These are phyloP conservation scores for Neospora caninum DNA, from an alignment of 169 alveolate genomes.

Conservation along the genomic window DNA sequence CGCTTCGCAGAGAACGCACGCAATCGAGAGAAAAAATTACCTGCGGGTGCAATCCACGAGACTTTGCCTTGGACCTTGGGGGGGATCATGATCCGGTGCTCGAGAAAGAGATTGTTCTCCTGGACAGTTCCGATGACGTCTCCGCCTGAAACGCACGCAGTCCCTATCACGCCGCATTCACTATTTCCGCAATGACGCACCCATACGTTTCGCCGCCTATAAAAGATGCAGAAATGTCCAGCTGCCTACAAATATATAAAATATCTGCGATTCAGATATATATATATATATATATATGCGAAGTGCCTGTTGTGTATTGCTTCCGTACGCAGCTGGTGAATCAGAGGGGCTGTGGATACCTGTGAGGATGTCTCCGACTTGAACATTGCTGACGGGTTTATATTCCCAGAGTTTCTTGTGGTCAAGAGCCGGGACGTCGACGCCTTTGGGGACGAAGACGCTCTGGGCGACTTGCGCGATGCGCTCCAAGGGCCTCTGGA, in stretches of 20 bases:
- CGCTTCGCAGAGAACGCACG: background rate
- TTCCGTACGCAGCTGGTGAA: no score
- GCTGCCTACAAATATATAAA: background rate
- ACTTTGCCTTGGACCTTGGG: constrained; percentile 97
- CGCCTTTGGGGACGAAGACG: constrained; percentile 96
- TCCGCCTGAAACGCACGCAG: constrained; percentile 79
- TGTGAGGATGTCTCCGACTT: constrained; percentile 92
- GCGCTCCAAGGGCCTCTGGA: constrained; percentile 96
- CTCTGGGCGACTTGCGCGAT: constrained; percentile 90
- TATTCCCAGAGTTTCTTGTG: constrained; percentile 92
- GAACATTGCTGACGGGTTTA: constrained; percentile 86
- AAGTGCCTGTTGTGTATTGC: no score
- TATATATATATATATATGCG: background rate
- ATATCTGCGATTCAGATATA: background rate
- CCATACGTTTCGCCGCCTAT: constrained; percentile 95
- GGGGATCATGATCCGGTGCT: constrained; percentile 96
- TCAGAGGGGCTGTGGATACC: constrained; percentile 73
- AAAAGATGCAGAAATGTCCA: background rate
- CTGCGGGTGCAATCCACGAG: constrained; percentile 94
- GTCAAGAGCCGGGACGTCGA: constrained; percentile 94
- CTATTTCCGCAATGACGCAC: no score
- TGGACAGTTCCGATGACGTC: constrained; percentile 95
- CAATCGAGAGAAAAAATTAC: constrained; percentile 73
- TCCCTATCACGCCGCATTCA: background rate
- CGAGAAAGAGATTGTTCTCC: constrained; percentile 94